Base-by-base conservation (phyloP, 2,329 filamentous ascomycete genomes). In the Epicoccum nigrum region DNA sequence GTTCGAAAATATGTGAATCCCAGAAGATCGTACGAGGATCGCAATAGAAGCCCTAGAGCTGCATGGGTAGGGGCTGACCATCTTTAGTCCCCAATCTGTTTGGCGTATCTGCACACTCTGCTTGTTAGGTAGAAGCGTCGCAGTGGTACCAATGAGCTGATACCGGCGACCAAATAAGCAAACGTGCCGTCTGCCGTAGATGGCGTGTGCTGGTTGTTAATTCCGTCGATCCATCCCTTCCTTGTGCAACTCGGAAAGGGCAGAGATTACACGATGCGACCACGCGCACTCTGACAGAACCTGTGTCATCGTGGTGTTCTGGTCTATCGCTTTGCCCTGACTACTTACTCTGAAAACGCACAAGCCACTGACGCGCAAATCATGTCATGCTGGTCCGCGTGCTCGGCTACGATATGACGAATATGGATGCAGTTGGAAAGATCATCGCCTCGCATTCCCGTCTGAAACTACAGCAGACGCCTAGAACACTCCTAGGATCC, bases 11-110 rank as follows among this genome's bases (percentile, higher is more conserved):
- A 30, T 32, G 25, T 33, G 21, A 37, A 11, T 32, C 23, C 32
- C 25, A 38, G 30, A 33, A 53, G 37, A 63, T 66, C 63, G 59
- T 66, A 66, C 59, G 60, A 62, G 44, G 35, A 52, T 50, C 58
- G 56, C 49, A 51, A 46, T 39, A 37, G 34, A 35, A 38, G 27
- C 37, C 21, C 31, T 19, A 21, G 15, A 37, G 33, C 4, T n/a
- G 31, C 31, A 15, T 15, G 31, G 23, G 40, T 51, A 52, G 51
- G 56, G 53, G 50, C 35, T 27, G 33, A 17, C 55, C 54, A 49
- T 37, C 37, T 41, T 49, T 42, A 44, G 47, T 43, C 23, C 49
- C 25, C 20, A 12, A 20, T 19, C 49, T 11, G 30, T 41, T 28
- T 35, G 19, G 20, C 34, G 23, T n/a, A n/a, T n/a, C n/a, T 21